These are phyloP conservation scores for Rhodotorula paludigena DNA, from an alignment of 768 basidiomycete species.

Conservation along the genomic window DNA sequence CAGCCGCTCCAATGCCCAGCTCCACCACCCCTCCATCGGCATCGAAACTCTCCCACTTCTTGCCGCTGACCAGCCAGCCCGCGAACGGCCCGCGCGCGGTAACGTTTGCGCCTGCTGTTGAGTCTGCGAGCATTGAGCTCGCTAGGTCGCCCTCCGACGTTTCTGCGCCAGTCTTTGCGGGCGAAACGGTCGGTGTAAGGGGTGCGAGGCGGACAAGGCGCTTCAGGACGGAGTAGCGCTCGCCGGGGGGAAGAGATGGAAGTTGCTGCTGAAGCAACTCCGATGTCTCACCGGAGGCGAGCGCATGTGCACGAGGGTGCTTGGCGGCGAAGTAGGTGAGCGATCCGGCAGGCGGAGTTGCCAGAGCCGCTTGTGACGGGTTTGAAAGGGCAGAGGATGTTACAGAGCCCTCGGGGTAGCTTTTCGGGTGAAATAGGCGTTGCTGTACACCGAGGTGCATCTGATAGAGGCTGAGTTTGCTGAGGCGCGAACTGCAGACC, in stretches of 20 bases:
- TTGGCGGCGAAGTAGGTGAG: slow-evolving; percentile 4
- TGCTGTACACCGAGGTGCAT: slow-evolving; percentile 4
- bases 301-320: not conserved
- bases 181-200: too few relatives aligned
- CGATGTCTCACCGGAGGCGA: not conserved
- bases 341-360: not conserved
- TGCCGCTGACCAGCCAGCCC: slow-evolving; percentile 33
- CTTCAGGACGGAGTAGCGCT: slow-evolving; percentile 27
- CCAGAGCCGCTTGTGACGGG: not conserved
- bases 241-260: not conserved
- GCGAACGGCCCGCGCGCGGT: slow-evolving; percentile 18
- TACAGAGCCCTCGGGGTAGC: too few relatives aligned
- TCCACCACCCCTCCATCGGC: not conserved
- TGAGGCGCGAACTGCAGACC: slow-evolving; percentile 14
- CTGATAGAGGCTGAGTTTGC: slow-evolving; percentile 24
- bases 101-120: too few relatives aligned
- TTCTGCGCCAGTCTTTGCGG: too few relatives aligned
- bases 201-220: slow-evolving; percentile 12
- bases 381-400: not conserved
- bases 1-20: too few relatives aligned
- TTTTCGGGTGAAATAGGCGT: too few relatives aligned
- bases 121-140: too few relatives aligned
- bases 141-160: too few relatives aligned
- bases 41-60: slow-evolving; percentile 24
- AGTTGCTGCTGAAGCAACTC: not conserved